Percentiles rank a stretch among this genome's conserved stretches.
Conservation (phyloP, 148 eudicot genomes). For the Cornus controversa region DNA sequence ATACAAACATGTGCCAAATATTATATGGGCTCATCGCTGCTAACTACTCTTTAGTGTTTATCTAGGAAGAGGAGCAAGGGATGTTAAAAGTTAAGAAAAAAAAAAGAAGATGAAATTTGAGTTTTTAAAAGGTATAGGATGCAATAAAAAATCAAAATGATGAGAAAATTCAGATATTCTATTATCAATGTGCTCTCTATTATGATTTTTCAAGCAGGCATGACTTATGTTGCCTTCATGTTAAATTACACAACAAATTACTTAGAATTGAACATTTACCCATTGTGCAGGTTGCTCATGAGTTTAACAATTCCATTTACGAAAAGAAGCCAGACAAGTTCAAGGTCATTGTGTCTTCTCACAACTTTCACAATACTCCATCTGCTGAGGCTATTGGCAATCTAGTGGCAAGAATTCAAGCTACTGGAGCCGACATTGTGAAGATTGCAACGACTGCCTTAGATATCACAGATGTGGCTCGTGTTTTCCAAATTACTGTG, state of each 20-base stretch:
- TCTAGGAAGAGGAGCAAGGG: too few species aligned
- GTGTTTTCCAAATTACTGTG: constrained; percentile 64
- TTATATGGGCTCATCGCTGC: too few species aligned
- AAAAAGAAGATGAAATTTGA: too few species aligned
- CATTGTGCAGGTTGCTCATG: constrained; percentile 48
- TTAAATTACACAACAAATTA: too few species aligned
- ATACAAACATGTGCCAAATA: too few species aligned
- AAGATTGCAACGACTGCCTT: constrained; percentile 81
- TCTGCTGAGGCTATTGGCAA: constrained; percentile 65
- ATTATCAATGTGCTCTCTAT: too few species aligned
- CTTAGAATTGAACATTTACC: not conserved
- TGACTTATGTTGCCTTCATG: too few species aligned
- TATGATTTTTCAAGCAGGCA: too few species aligned
- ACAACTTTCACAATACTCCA: constrained; percentile 75
- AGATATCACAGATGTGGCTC: constrained; percentile 76
- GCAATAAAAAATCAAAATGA: not conserved
- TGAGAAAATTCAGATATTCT: too few species aligned
- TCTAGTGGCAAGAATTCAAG: constrained; percentile 75
- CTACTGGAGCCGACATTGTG: constrained; percentile 85
- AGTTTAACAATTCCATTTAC: constrained; percentile 44
- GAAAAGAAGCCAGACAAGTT: constrained; percentile 51
- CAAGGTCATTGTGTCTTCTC: constrained; percentile 73
- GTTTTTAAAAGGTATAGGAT: not conserved
- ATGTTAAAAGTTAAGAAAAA: too few species aligned
- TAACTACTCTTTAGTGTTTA: too few species aligned